phyloP scores from a whole-genome alignment of 805 yeast genomes.

The Lachancea nothofagi region DNA sequence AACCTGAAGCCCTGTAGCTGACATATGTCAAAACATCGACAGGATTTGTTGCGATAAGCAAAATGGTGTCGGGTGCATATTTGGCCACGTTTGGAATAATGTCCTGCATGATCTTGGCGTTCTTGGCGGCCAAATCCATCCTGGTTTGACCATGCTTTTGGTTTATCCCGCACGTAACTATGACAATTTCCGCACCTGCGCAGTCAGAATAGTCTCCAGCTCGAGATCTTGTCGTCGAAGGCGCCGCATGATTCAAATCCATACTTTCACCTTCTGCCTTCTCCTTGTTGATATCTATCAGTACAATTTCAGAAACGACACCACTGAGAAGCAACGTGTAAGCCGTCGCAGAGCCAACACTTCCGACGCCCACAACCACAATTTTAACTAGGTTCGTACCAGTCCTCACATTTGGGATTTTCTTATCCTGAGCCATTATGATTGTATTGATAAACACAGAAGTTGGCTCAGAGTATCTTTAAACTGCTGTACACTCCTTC shows the following conservation, averaged over 20 bases:
- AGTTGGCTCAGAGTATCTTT: no score
- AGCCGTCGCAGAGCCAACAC: conserved; percentile 13
- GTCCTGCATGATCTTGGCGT: conserved; percentile 12
- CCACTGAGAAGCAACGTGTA: conserved; percentile 12
- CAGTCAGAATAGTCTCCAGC: conserved; percentile 11
- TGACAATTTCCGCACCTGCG: conserved; percentile 11
- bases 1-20: conserved; percentile 10
- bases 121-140: conserved; percentile 13
- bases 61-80: conserved; percentile 11
- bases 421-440: not conserved
- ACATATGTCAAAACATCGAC: conserved; percentile 12
- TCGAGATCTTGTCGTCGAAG: conserved; percentile 8
- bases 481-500: no score
- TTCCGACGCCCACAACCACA: conserved; percentile 12
- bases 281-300: conserved; percentile 11
- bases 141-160: conserved; percentile 13
- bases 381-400: conserved; percentile 3
- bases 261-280: conserved; percentile 12
- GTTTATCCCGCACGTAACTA: conserved; percentile 13
- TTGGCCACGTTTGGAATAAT: conserved; percentile 13
- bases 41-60: conserved; percentile 14
- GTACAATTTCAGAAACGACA: conserved; percentile 11
- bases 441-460: no score
- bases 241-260: conserved; percentile 13
- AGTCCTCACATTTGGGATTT: not conserved